Percentiles rank a stretch among this genome's conserved stretches.
Conservation (phyloP, 306 rosid species). For the Gynostemma pentaphyllum region DNA sequence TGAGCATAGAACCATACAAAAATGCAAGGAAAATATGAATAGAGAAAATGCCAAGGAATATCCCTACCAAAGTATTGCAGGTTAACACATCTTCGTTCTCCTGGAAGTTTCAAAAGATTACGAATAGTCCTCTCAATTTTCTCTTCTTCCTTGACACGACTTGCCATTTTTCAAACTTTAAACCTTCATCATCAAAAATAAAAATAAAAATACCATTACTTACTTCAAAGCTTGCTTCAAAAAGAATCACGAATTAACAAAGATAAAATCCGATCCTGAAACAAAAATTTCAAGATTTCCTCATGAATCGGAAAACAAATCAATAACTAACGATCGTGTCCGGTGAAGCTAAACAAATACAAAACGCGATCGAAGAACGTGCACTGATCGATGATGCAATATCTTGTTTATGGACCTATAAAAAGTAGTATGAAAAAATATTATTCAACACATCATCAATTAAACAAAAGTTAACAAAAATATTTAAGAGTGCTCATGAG, state of each 20-base stretch:
- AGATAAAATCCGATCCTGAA: not conserved
- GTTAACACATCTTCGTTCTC: slow-evolving; percentile 73
- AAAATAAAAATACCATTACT: not conserved
- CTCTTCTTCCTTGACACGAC: slow-evolving; percentile 54
- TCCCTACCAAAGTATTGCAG: slow-evolving; percentile 73
- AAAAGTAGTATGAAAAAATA: no score
- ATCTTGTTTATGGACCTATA: no score
- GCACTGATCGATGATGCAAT: slow-evolving; percentile 4
- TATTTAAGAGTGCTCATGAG: no score
- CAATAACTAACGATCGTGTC: not conserved
- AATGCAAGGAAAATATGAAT: no score
- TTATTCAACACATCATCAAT: no score
- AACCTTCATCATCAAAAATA: slow-evolving; percentile 4
- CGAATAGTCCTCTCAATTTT: slow-evolving; percentile 51
- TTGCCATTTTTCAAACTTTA: slow-evolving; percentile 33
- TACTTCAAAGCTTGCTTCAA: not conserved
- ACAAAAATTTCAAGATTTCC: no score
- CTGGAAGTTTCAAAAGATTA: slow-evolving; percentile 57
- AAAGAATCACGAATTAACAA: not conserved
- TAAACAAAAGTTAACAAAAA: no score
- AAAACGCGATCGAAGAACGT: not conserved
- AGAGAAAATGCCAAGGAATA: not conserved
- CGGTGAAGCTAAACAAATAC: not conserved
- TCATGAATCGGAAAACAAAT: no score
- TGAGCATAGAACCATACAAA: no score